Evolutionary conservation across 2,329 filamentous ascomycete genomes (phyloP).

Genomic region (Pestalotiopsis sp.): DNA sequence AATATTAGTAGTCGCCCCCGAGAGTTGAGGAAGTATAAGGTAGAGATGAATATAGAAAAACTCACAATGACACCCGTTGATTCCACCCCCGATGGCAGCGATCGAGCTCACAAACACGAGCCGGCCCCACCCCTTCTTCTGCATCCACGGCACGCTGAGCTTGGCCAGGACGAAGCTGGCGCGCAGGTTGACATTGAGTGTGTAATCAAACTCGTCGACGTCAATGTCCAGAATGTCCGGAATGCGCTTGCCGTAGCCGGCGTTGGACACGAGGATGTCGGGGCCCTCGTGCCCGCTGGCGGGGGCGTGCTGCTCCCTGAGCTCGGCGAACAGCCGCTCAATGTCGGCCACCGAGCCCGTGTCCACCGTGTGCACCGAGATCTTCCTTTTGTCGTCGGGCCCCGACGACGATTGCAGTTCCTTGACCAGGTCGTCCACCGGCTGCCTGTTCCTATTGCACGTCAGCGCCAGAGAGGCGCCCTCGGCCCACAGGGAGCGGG

Average conservation of each 20-base stretch:
- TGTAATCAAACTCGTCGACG: conserved; percentile 66
- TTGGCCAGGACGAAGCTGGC: conserved; percentile 66
- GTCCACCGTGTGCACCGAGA: conserved; percentile 61
- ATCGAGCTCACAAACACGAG: conserved; percentile 68
- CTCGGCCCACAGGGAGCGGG: conserved; percentile 34
- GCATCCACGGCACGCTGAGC: conserved; percentile 63
- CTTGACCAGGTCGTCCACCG: conserved; percentile 28
- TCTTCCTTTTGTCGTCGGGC: conserved; percentile 23
- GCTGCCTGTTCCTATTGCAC: conserved; percentile 29
- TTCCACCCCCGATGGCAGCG: conserved; percentile 63
- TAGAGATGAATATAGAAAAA: not conserved
- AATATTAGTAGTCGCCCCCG: not conserved
- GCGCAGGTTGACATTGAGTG: conserved; percentile 62
- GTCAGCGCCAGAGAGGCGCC: conserved; percentile 37
- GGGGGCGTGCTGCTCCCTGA: conserved; percentile 48
- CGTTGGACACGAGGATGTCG: conserved; percentile 69
- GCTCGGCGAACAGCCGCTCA: conserved; percentile 54
- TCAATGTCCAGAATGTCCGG: conserved; percentile 58
- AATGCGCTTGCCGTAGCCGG: conserved; percentile 67
- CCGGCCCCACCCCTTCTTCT: conserved; percentile 60
- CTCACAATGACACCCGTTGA: conserved; percentile 59
- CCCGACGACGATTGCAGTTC: conserved; percentile 23
- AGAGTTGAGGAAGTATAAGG: not conserved
- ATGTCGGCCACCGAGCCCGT: conserved; percentile 57
- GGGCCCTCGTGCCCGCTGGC: conserved; percentile 44